Percentiles rank a stretch among this genome's conserved stretches.
These are phyloP conservation scores for Trichophyton rubrum DNA, from an alignment of 2,329 filamentous ascomycete genomes.

Conservation along the genomic window DNA sequence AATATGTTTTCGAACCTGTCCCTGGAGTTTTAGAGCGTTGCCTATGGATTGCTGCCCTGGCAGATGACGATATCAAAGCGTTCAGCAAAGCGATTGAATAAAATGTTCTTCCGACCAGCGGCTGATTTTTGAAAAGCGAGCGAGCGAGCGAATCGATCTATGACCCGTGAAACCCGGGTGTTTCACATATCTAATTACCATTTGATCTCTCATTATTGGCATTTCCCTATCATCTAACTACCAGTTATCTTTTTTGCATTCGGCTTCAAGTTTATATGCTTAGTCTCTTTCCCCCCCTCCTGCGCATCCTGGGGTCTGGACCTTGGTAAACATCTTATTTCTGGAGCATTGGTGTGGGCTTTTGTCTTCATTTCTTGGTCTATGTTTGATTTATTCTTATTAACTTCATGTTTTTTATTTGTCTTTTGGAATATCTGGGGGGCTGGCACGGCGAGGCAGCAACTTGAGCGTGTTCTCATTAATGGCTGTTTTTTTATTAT, in stretches of 20 bases:
- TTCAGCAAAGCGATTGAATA: conserved; percentile 32
- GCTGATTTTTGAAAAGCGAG: neutral
- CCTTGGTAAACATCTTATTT: neutral
- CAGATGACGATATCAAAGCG: conserved; percentile 44
- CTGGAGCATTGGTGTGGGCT: neutral
- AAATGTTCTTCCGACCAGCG: neutral
- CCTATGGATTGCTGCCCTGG: conserved; percentile 50
- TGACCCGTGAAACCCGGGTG: neutral
- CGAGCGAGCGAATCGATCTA: neutral
- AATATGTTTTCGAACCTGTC: conserved; percentile 47
- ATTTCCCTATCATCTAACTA: neutral
- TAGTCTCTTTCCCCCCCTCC: neutral
- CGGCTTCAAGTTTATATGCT: neutral
- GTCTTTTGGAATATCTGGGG: neutral
- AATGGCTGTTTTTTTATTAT: neutral
- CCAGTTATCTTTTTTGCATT: neutral
- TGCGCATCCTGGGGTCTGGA: conserved; percentile 1
- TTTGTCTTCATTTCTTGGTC: neutral
- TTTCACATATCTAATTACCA: neutral
- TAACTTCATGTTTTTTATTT: neutral
- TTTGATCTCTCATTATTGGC: neutral
- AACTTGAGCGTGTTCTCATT: neutral
- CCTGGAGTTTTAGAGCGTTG: conserved; percentile 49
- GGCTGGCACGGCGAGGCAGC: neutral
- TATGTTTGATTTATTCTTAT: too few relatives aligned